Percentiles rank a stretch among this genome's conserved stretches.
phyloP scores from a whole-genome alignment of 306 rosid genomes.

The Castanea crenata region DNA sequence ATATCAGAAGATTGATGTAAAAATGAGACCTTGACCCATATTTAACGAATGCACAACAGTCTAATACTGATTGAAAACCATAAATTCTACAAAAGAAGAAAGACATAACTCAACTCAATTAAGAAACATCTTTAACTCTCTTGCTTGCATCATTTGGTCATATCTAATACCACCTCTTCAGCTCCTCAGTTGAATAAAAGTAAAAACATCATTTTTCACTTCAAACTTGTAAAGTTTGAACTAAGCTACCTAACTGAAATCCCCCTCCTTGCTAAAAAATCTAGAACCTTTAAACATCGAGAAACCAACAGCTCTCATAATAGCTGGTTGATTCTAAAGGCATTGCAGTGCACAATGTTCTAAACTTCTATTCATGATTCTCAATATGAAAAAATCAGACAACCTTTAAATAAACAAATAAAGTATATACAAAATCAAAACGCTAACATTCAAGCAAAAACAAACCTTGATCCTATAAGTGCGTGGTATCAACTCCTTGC shows the following conservation, averaged over 20 bases:
- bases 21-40: too few species aligned
- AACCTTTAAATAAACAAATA: too few species aligned
- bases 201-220: background rate
- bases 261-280: background rate
- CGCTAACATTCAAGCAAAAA: conserved; percentile 4
- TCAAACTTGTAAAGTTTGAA: background rate
- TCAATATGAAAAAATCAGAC: background rate
- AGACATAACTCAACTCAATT: too few species aligned
- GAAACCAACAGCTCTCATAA: background rate
- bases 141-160: too few species aligned
- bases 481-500: conserved; percentile 91
- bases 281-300: background rate
- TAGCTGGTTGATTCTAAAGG: too few species aligned
- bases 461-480: conserved; percentile 86
- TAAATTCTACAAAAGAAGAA: too few species aligned
- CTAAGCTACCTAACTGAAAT: background rate
- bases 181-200: background rate
- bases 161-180: background rate
- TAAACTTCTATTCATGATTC: background rate
- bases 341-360: background rate
- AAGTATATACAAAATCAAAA: too few species aligned
- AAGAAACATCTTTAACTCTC: too few species aligned
- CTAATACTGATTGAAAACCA: too few species aligned
- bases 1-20: too few species aligned
- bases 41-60: too few species aligned